Conservation (phyloP, 108 stramenopile species). For the Cyclotella atomus region DNA sequence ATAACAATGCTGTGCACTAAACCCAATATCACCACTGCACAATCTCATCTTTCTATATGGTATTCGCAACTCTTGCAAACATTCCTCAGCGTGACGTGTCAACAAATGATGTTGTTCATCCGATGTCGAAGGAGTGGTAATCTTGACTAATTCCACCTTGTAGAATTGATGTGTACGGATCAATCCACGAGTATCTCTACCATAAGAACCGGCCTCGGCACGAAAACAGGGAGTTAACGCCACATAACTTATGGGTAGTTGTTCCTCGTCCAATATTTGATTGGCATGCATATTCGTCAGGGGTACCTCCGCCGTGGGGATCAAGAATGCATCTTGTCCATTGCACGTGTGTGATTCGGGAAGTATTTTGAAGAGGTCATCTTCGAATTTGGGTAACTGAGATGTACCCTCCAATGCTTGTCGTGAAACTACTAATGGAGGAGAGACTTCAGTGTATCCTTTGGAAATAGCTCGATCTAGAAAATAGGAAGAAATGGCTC, state of each 20-base stretch:
- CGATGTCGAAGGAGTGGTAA: conserved; percentile 83
- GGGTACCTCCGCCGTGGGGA: conserved; percentile 98
- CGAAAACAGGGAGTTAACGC: conserved; percentile 97
- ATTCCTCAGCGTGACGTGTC: conserved; percentile 85
- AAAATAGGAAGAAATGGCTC: conserved; percentile 93
- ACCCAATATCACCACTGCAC: conserved; percentile 96
- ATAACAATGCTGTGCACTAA: conserved; percentile 93
- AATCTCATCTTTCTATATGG: conserved; percentile 94
- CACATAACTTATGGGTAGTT: conserved; percentile 89
- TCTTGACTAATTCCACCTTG: conserved; percentile 98
- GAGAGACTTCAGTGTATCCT: conserved; percentile 93
- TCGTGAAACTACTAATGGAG: conserved; percentile 87
- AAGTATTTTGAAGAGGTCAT: conserved; percentile 92
- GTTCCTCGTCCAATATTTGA: conserved; percentile 83
- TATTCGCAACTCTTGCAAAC: conserved; percentile 85
- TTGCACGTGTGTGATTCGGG: conserved; percentile 88
- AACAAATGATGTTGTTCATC: conserved; percentile 89
- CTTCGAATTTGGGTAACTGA: conserved; percentile 97
- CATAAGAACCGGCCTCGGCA: conserved; percentile 97
- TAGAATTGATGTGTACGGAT: conserved; percentile 98
- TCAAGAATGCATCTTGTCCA: conserved; percentile 97
- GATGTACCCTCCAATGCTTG: conserved; percentile 93
- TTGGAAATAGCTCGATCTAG: conserved; percentile 77
- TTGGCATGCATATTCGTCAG: conserved; percentile 92
- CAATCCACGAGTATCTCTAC: conserved; percentile 94